Evolutionary conservation across 2,329 filamentous ascomycete species (phyloP), one percentile per base, ranked within the genome.

Genomic region (Alternaria sp.): DNA sequence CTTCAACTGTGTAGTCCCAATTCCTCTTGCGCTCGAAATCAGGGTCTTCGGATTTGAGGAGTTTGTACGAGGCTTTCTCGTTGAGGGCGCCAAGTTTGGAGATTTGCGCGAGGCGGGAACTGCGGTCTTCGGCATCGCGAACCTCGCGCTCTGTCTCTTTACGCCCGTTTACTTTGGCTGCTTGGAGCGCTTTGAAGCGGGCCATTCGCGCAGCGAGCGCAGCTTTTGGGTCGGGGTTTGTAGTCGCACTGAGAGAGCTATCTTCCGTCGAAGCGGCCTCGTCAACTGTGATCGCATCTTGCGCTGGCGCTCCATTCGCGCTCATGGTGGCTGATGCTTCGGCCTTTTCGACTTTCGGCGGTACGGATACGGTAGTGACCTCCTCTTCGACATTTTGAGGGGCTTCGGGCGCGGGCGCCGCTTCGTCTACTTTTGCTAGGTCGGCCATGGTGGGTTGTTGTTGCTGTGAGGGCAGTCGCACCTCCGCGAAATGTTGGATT

Each of bases 1-100:
- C 96, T 68, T 99, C 96, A 7, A 95, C 85, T 1, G 96, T 99
- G 92, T 96, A 99, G 83, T 98, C 96, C 96, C 96, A 99, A 2
- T 96, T 96, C 44, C 96, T 90, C 82, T 98, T 97, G 70, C 96
- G 92, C 85, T 99, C 96, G 76, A 98, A 99, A 80, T 98, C 96
- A 59, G 92, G 93, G 2, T 93, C 90, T 74, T 97, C 93, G 5
- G 93, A 93, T 83, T 97, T 97, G 46, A 97, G 86, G 0, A 99
- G 88, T 77, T 98, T 99, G 79, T 97, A 93, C 6, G 91, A 90
- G 19, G 96, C 95, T 69, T 96, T 90, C 59, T 93, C 94, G 74
- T 93, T 92, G 75, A 93, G 93, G 66, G 94, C 91, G 68, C 91
- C 89, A n/a, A 98, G 84, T 1, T 92, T 87, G 1, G 89, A 89